A percentile compares a stretch with the other conserved stretches of the same genome.
Evolutionary conservation across 306 rosid species (phyloP).

Genomic region (Vigna nakashimae): DNA sequence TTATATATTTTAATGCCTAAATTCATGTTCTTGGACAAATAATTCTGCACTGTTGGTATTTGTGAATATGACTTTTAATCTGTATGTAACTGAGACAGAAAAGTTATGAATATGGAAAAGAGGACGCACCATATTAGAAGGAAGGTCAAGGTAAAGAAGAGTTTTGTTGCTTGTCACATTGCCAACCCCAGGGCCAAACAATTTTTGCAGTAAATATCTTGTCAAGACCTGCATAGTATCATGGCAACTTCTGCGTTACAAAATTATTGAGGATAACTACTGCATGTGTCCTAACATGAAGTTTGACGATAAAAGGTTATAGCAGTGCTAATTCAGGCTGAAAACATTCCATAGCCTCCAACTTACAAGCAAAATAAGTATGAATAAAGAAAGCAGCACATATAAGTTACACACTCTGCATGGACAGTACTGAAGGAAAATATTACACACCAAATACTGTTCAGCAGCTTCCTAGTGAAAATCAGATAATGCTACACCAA

Average conservation of each 20-base stretch:
- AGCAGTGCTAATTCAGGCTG: neutral
- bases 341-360: neutral
- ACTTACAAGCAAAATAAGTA: constrained; percentile 9
- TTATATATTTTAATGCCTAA: neutral
- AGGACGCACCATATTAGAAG: constrained; percentile 74
- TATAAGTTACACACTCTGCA: neutral
- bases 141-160: constrained; percentile 71
- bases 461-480: too few species aligned
- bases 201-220: constrained; percentile 66
- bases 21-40: neutral
- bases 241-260: neutral
- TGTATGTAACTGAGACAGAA: constrained; percentile 43
- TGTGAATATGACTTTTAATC: neutral
- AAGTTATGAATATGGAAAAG: constrained; percentile 78
- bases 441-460: neutral
- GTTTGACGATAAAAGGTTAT: constrained; percentile 24
- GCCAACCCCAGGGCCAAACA: constrained; percentile 63
- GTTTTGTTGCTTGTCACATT: constrained; percentile 56
- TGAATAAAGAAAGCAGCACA: neutral
- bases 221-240: constrained; percentile 58
- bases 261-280: neutral
- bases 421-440: neutral
- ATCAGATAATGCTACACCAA: too few species aligned
- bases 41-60: constrained; percentile 42
- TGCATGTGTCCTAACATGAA: constrained; percentile 2